Evolutionary conservation across 148 eudicot genomes (phyloP), one percentile per base, ranked within the genome.

Genomic region (Fallopia convolvulus): DNA sequence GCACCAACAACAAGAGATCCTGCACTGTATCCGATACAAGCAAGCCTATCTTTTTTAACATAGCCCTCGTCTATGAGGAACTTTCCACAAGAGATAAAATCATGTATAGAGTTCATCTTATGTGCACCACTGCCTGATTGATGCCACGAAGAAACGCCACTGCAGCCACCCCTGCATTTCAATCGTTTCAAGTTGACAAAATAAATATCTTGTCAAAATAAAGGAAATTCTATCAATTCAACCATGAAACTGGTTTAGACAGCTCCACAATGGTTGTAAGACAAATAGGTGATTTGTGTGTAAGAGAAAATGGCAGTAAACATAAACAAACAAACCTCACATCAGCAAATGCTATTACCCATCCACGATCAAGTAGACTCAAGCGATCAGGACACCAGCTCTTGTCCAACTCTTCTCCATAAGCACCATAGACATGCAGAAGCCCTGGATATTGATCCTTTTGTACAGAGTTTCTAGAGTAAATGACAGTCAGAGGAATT

Each of bases 331-430:
- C 91, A 46, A 75, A 95, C 99, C 99, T 93, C 72, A 95, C 99
- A 90, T 95, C 99, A 77, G 99, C 97, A 90, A 91, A 91, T 74
- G 94, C 97, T 32, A 95, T 80, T 63, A 91, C 88, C 99, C 99
- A 95, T 75, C 99, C 99, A 81, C 93, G 94, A 80, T 91, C 93
- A 79, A 95, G 95, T 83, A 95, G 89, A 88, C 97, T 93, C 76
- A 95, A 84, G 68, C 93, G 97, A 72, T 93, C 97, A 23, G 94
- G 72, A 74, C 89, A 86, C 94, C 97, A 95, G 84, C 92, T 86
- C 85, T 91, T 92, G 72, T 92, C 97, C 44, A 95, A 80, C 66
- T 74, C 86, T 84, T 95, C 97, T 52, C 97, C 99, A 83, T 93
- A 95, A 81, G 99, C 94, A 80, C 99, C 99, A 82, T 95, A 92